Conservation (phyloP, 2,329 filamentous ascomycete genomes). For the Trichoderma oligosporum region DNA sequence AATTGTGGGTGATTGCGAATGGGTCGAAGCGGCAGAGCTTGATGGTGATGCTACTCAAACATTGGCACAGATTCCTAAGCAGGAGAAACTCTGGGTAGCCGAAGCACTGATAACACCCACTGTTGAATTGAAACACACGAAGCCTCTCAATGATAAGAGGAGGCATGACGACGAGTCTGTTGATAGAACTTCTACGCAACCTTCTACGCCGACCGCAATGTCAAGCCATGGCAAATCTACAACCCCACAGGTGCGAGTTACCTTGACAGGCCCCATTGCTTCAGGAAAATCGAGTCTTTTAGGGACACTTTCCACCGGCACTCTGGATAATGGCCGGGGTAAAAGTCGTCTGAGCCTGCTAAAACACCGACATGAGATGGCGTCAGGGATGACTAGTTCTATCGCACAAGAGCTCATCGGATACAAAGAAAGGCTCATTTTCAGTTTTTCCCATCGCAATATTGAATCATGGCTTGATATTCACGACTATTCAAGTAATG, state of each 20-base stretch:
- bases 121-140: constrained; percentile 39
- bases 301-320: constrained; percentile 82
- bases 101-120: constrained; percentile 85
- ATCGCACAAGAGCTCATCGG: constrained; percentile 91
- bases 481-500: constrained; percentile 69
- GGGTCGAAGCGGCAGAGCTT: constrained; percentile 48
- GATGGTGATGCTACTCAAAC: constrained; percentile 27
- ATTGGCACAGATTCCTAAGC: constrained; percentile 25
- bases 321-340: constrained; percentile 85
- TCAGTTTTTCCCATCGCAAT: constrained; percentile 84
- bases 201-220: constrained; percentile 22
- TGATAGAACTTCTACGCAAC: background rate
- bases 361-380: constrained; percentile 90
- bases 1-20: constrained; percentile 80
- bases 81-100: constrained; percentile 73
- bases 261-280: constrained; percentile 81
- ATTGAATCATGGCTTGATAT: constrained; percentile 94
- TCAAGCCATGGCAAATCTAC: constrained; percentile 47
- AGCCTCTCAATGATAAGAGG: background rate
- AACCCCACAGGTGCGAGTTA: constrained; percentile 77
- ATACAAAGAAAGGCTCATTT: constrained; percentile 59
- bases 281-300: constrained; percentile 91
- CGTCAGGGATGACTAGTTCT: constrained; percentile 87
- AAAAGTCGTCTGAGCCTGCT: constrained; percentile 84
- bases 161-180: background rate